Base-by-base conservation (phyloP, 1,284 basidiomycete species). In the Ustilago esculenta region DNA sequence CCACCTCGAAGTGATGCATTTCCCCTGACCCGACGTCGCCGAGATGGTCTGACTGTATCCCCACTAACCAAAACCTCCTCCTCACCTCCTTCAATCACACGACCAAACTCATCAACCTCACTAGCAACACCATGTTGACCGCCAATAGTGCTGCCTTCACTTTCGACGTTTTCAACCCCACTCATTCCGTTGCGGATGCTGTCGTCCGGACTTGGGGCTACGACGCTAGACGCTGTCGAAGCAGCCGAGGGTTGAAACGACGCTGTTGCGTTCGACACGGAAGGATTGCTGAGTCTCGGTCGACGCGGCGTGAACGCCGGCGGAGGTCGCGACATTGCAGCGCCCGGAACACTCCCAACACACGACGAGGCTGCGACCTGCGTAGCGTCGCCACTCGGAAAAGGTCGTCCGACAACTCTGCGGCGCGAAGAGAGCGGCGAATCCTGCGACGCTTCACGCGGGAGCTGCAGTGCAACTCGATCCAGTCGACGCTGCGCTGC, bases 271-370 rank as follows among this genome's bases (percentile, higher is more conserved):
- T 66, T 72, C 27, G 72, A 72, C 12, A 72, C 68, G 4, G 61
- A 67, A 2, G 72, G 72, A 34, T 72, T 72, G 67, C 67, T 71
- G 15, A 74, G 50, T 39, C 60, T 48, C 2, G 72, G 68, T 7
- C 58, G 51, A 33, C 68, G 61, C 15, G 68, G 72, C n/a, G 54
- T 60, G 23, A 74, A 66, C 12, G 45, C 50, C 5, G 36, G 54
- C 23, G 61, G 30, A 9, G 54, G 42, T 29, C 46, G 45, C 3
- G 49, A 5, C 3, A 41, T 23, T 14, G 25, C 36, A 27, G 41
- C 14, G 23, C 21, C 52, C 5, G 43, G 10, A 21, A 30, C 30
- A 29, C 40, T 49, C 7, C 25, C 15, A 7, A 34, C 41, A 17
- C 32, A 23, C 2, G 40, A 10, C 18, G 45, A 20, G 14, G 60